A percentile compares a stretch with the other conserved stretches of the same genome.
Evolutionary conservation across 371 early-diverging fungal genomes (phyloP).

Genomic region (Mortierella sp.): DNA sequence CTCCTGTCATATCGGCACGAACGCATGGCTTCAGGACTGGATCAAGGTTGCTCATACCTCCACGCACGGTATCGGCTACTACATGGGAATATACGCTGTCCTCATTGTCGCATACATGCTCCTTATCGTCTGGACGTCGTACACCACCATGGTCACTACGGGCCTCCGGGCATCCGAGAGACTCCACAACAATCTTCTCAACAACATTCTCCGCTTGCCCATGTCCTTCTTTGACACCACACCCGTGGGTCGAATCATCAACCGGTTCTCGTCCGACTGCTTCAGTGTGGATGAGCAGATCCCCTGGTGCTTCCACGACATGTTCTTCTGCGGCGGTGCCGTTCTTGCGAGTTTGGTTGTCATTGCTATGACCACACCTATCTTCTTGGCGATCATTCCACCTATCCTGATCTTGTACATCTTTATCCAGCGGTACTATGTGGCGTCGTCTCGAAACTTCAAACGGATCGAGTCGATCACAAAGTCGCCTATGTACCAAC

Average conservation of each 20-base stretch:
- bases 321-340: conserved; percentile 55
- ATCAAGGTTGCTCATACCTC: conserved; percentile 17
- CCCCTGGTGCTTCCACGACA: conserved; percentile 60
- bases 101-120: conserved; percentile 20
- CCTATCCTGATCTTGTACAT: conserved; percentile 54
- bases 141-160: conserved; percentile 22
- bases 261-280: conserved; percentile 84
- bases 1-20: conserved; percentile 61
- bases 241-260: conserved; percentile 84
- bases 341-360: conserved; percentile 43
- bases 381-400: conserved; percentile 59
- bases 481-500: conserved; percentile 60
- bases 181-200: conserved; percentile 23
- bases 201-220: conserved; percentile 63
- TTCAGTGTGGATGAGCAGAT: conserved; percentile 69
- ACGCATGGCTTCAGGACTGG: conserved; percentile 71
- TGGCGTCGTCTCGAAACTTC: conserved; percentile 58
- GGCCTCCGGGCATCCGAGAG: conserved; percentile 18
- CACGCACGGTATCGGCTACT: conserved; percentile 37
- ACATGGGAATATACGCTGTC: conserved; percentile 37
- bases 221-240: conserved; percentile 73
- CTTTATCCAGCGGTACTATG: conserved; percentile 60
- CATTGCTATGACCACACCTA: conserved; percentile 38
- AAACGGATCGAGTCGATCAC: conserved; percentile 61
- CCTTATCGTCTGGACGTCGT: conserved; percentile 22